Conservation (phyloP, 345 rosid species). For the Eucalyptus cloeziana region DNA sequence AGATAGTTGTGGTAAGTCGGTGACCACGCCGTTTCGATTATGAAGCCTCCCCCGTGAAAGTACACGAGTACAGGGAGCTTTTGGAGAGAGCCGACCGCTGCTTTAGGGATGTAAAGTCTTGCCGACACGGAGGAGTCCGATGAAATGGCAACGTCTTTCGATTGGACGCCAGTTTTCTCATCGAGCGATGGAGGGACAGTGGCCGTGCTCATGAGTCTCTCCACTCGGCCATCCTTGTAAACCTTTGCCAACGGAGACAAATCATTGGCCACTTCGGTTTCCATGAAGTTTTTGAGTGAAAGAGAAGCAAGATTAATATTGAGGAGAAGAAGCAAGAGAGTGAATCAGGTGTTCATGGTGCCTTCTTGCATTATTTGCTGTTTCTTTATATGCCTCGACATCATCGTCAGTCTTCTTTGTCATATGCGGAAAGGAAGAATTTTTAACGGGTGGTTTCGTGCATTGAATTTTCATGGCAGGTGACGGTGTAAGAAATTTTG, state of each 20-base stretch:
- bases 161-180: slow-evolving; percentile 4
- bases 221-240: slow-evolving; percentile 18
- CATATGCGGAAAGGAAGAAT: not conserved
- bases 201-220: slow-evolving; percentile 13
- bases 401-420: not conserved
- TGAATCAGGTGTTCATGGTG: not conserved
- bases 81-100: not conserved
- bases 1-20: not conserved
- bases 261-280: slow-evolving; percentile 1
- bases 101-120: slow-evolving; percentile 15
- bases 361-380: not conserved
- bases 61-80: slow-evolving; percentile 26
- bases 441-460: not conserved
- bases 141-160: slow-evolving; percentile 10
- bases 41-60: slow-evolving; percentile 29
- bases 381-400: not conserved
- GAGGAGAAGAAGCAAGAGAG: not conserved
- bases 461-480: not conserved
- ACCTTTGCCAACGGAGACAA: slow-evolving; percentile 1
- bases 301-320: not conserved
- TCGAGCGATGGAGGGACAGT: slow-evolving; percentile 5
- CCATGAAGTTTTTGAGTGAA: not conserved
- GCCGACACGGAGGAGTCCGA: slow-evolving; percentile 5
- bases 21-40: slow-evolving; percentile 8
- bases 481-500: not conserved